Conservation (phyloP, 73 alveolate species). For the Paramecium bursaria region DNA sequence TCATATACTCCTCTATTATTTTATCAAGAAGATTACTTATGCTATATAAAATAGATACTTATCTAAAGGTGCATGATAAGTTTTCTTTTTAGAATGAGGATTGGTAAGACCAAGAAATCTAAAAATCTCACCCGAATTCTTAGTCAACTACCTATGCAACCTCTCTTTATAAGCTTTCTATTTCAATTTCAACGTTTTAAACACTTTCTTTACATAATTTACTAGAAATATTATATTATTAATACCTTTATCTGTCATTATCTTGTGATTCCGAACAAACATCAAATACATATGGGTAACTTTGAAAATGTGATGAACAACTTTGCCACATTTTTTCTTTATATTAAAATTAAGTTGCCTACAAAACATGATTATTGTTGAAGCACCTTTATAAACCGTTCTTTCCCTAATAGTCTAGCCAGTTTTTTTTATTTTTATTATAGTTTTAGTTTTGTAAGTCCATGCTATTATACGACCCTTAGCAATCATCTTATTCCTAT, state of each 20-base stretch:
- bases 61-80: slow-evolving; percentile 23
- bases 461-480: slow-evolving; percentile 39
- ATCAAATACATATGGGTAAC: slow-evolving; percentile 12
- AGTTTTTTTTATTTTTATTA: slow-evolving; percentile 47
- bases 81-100: slow-evolving; percentile 27
- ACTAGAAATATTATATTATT: no score
- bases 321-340: neutral
- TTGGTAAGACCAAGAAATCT: neutral
- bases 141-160: slow-evolving; percentile 6
- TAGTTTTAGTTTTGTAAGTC: slow-evolving; percentile 27
- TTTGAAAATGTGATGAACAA: neutral
- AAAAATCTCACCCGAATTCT: slow-evolving; percentile 20
- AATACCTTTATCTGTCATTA: slow-evolving; percentile 3
- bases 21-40: slow-evolving; percentile 2
- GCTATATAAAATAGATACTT: neutral
- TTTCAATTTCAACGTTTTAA: slow-evolving; percentile 23
- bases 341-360: neutral
- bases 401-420: slow-evolving; percentile 38
- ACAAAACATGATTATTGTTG: slow-evolving; percentile 6
- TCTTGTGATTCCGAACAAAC: slow-evolving; percentile 8
- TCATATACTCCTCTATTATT: slow-evolving; percentile 26
- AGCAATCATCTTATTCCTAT: slow-evolving; percentile 18
- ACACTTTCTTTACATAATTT: slow-evolving; percentile 47
- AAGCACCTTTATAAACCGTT: neutral
- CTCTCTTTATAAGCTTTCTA: slow-evolving; percentile 56